Conservation (phyloP, 75 land plant genomes). For the Adiantum capillusveneris region DNA sequence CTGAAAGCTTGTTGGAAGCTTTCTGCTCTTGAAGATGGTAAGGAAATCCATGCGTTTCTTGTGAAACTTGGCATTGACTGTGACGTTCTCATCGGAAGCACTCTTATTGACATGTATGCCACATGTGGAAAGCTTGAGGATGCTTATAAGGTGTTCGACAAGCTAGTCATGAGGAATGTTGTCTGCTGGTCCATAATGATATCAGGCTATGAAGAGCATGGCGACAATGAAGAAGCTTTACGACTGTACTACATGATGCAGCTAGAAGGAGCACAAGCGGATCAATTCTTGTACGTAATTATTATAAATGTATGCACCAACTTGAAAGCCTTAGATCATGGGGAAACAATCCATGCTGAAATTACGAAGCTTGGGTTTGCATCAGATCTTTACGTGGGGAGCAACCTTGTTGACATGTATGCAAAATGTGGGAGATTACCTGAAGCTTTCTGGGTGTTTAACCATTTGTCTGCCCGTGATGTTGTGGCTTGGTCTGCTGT, state of each 20-base stretch:
- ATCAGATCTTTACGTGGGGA: slow-evolving; percentile 25
- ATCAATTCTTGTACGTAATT: slow-evolving; percentile 3
- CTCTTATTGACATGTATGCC: slow-evolving; percentile 62
- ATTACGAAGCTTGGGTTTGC: slow-evolving; percentile 16
- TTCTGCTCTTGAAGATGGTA: background rate
- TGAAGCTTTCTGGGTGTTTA: slow-evolving; percentile 23
- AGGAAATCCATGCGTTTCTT: slow-evolving; percentile 18
- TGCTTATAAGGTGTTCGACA: slow-evolving; percentile 14
- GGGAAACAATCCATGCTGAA: slow-evolving; percentile 17
- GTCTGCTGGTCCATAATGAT: slow-evolving; percentile 17
- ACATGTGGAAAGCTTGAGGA: slow-evolving; percentile 32
- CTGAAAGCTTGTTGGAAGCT: background rate
- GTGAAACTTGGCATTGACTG: slow-evolving; percentile 25
- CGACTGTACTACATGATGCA: slow-evolving; percentile 6
- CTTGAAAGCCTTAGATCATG: slow-evolving; percentile 1
- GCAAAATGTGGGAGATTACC: background rate
- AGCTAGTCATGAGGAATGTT: slow-evolving; percentile 4
- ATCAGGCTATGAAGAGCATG: slow-evolving; percentile 1
- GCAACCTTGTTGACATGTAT: slow-evolving; percentile 16
- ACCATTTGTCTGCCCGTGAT: slow-evolving; percentile 18
- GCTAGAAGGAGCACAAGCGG: slow-evolving; percentile 1
- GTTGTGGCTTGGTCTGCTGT: slow-evolving; percentile 20
- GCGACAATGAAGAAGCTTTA: slow-evolving; percentile 7
- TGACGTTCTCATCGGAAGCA: slow-evolving; percentile 47
- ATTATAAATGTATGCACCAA: slow-evolving; percentile 19